Evolutionary conservation across 2,329 filamentous ascomycete species (phyloP).

Genomic region (Knufia petricola): DNA sequence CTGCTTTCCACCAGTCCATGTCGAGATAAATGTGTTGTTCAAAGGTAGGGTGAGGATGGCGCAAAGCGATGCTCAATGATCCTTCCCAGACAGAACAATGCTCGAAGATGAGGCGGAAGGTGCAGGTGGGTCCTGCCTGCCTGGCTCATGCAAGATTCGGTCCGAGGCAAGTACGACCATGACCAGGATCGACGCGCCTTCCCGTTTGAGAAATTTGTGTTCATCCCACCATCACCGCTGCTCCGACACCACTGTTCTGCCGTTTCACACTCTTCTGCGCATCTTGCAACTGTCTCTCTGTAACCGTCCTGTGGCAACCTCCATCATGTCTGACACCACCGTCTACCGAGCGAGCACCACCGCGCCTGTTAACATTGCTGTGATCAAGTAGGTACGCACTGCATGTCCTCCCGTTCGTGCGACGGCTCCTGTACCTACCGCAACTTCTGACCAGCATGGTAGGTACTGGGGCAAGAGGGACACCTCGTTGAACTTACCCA

Average conservation of each 20-base stretch:
- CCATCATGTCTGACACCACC: constrained; percentile 17
- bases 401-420: constrained; percentile 14
- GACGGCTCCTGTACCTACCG: neutral
- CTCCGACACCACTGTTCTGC: neutral
- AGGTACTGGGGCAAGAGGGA: constrained; percentile 97
- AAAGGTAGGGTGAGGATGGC: neutral
- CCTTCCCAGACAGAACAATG: no score
- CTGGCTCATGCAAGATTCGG: neutral
- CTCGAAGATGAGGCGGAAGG: neutral
- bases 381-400: constrained; percentile 24
- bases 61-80: no score
- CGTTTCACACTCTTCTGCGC: neutral
- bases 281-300: neutral
- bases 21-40: neutral
- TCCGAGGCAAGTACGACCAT: neutral
- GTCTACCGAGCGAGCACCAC: constrained; percentile 92
- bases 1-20: constrained; percentile 25
- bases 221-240: constrained; percentile 2
- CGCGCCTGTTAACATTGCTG: constrained; percentile 44
- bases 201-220: constrained; percentile 2
- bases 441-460: constrained; percentile 9
- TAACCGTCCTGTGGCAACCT: constrained; percentile 1
- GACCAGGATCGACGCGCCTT: neutral
- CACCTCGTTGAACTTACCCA: constrained; percentile 85
- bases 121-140: neutral